These are phyloP conservation scores for Marchantia polymorpha DNA, from an alignment of 225 moss, liverwort and hornwort genomes.

Conservation along the genomic window DNA sequence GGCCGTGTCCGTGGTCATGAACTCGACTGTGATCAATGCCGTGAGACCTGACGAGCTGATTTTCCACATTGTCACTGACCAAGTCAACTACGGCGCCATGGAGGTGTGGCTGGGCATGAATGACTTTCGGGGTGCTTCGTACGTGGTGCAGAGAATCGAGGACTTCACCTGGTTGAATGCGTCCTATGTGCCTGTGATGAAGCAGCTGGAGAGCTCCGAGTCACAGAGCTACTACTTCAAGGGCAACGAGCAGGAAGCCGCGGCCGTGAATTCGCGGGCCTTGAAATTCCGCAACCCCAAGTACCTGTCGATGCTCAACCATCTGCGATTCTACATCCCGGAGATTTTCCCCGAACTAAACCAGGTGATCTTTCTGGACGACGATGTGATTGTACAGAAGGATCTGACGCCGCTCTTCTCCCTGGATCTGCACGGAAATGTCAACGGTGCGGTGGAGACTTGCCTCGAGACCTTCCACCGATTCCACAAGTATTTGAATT, in stretches of 20 bases:
- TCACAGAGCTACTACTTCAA: constrained; percentile 71
- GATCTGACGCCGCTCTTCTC: constrained; percentile 39
- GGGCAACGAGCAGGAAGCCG: constrained; percentile 40
- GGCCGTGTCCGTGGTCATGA: constrained; percentile 67
- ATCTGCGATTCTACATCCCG: constrained; percentile 43
- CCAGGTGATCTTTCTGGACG: constrained; percentile 61
- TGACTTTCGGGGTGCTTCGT: constrained; percentile 58
- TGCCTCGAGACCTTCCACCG: constrained; percentile 46
- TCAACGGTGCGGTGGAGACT: constrained; percentile 50
- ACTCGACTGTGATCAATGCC: constrained; percentile 66
- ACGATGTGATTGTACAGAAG: constrained; percentile 45
- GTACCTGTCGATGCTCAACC: constrained; percentile 78
- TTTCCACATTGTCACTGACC: constrained; percentile 73
- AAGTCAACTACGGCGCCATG: constrained; percentile 70
- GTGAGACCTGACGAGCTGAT: constrained; percentile 55
- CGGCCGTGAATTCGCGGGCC: constrained; percentile 43
- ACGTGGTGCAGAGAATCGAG: constrained; percentile 59
- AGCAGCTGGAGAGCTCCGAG: constrained; percentile 62
- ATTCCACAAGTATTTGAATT: constrained; percentile 44
- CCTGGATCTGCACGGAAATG: constrained; percentile 42
- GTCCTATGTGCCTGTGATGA: constrained; percentile 68
- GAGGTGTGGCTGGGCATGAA: constrained; percentile 62
- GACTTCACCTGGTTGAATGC: constrained; percentile 70
- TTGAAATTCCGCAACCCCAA: constrained; percentile 77
- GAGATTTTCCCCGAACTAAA: constrained; percentile 43